phyloP scores from a whole-genome alignment of 176 grass and related monocot species.

The Saccharum spontaneum region DNA sequence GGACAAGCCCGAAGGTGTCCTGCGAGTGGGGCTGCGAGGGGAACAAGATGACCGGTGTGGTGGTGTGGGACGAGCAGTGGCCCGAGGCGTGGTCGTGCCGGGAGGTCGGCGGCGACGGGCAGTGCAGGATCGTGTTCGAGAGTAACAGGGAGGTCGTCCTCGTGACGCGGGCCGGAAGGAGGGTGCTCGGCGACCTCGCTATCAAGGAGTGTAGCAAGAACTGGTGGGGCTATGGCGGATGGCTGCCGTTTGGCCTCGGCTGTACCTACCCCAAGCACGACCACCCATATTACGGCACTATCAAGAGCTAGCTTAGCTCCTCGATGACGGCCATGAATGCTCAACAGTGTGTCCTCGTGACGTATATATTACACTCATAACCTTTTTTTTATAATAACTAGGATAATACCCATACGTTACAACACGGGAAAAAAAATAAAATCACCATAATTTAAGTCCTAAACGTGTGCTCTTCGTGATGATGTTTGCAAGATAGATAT shows the following conservation, averaged over 20 bases:
- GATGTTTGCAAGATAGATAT: too few species aligned
- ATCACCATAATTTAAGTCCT: too few species aligned
- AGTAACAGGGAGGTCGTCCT: constrained; percentile 19
- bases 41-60: constrained; percentile 20
- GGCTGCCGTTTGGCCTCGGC: constrained; percentile 14
- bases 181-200: constrained; percentile 20
- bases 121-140: constrained; percentile 28
- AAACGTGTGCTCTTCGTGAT: too few species aligned
- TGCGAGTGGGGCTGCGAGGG: constrained; percentile 13
- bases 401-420: too few species aligned
- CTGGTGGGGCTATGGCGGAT: not conserved
- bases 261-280: constrained; percentile 11
- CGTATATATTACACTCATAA: too few species aligned
- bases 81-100: constrained; percentile 29
- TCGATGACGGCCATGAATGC: not conserved
- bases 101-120: not conserved
- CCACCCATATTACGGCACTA: not conserved
- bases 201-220: constrained; percentile 28
- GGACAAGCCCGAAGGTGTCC: not conserved
- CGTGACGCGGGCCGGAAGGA: constrained; percentile 6
- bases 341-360: not conserved
- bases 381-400: too few species aligned
- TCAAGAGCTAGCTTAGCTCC: not conserved
- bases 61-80: constrained; percentile 33
- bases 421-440: too few species aligned